Conservation (phyloP, 768 basidiomycete species). For the Tricholomella constricta region DNA sequence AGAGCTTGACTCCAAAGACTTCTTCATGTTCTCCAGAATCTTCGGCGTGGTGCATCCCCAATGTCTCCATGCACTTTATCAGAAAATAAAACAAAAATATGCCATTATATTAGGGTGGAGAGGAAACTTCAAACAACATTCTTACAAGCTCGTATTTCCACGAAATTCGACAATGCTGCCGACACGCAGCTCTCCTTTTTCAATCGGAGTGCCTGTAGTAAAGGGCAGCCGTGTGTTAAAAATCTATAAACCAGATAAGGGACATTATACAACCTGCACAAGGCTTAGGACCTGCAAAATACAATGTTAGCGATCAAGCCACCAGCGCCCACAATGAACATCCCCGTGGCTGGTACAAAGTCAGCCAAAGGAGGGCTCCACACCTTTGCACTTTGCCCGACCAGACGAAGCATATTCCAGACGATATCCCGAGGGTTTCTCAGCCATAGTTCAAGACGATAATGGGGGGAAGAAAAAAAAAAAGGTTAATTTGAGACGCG, state of each 20-base stretch:
- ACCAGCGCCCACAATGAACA: slow-evolving; percentile 25
- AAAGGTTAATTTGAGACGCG: slow-evolving; percentile 31
- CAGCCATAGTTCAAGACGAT: slow-evolving; percentile 35
- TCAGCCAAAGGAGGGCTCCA: slow-evolving; percentile 18
- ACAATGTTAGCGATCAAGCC: slow-evolving; percentile 19
- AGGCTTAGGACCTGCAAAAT: slow-evolving; percentile 68
- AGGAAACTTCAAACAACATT: slow-evolving; percentile 18
- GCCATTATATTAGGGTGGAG: background rate
- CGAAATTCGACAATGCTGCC: slow-evolving; percentile 75
- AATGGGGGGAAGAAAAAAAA: slow-evolving; percentile 23
- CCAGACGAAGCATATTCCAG: slow-evolving; percentile 72
- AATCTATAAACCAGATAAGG: slow-evolving; percentile 8
- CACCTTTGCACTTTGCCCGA: slow-evolving; percentile 82
- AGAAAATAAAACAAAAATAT: slow-evolving; percentile 3
- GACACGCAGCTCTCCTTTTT: slow-evolving; percentile 72
- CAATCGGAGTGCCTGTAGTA: slow-evolving; percentile 62
- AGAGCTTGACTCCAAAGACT: slow-evolving; percentile 51
- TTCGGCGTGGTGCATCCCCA: slow-evolving; percentile 84
- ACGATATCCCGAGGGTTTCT: slow-evolving; percentile 69
- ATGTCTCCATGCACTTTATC: slow-evolving; percentile 75
- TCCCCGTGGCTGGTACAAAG: slow-evolving; percentile 11
- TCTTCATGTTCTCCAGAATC: slow-evolving; percentile 73
- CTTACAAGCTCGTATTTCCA: slow-evolving; percentile 69
- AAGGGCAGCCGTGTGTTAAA: slow-evolving; percentile 14
- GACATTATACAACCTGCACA: slow-evolving; percentile 54